Percentiles rank a stretch among this genome's conserved stretches.
These are phyloP conservation scores for Proliferodiscus dingleyae DNA, from an alignment of 2,329 filamentous ascomycete species.

Conservation along the genomic window DNA sequence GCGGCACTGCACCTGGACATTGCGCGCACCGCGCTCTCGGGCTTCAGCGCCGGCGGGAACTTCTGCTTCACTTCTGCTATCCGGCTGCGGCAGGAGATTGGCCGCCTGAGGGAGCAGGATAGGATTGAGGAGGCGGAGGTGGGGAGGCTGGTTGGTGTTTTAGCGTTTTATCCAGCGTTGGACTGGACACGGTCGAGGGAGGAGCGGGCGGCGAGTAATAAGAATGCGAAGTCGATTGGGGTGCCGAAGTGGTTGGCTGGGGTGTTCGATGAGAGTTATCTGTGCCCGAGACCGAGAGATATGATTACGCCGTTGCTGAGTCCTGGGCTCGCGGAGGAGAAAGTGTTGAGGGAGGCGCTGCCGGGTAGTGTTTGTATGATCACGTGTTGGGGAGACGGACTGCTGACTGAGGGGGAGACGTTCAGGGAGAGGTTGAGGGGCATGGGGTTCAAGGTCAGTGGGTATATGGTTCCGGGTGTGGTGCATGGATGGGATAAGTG, in stretches of 20 bases:
- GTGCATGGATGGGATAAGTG: slow-evolving; percentile 25
- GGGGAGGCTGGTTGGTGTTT: slow-evolving; percentile 8
- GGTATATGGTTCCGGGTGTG: slow-evolving; percentile 18
- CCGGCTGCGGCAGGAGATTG: slow-evolving; percentile 10
- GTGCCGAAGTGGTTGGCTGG: slow-evolving; percentile 8
- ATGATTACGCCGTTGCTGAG: slow-evolving; percentile 12
- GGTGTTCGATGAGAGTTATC: slow-evolving; percentile 17
- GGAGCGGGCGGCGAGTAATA: slow-evolving; percentile 8
- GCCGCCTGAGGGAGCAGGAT: neutral
- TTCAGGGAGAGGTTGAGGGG: slow-evolving; percentile 19
- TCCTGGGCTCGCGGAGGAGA: slow-evolving; percentile 16
- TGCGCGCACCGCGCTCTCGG: slow-evolving; percentile 37
- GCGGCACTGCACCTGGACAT: slow-evolving; percentile 16
- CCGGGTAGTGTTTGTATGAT: slow-evolving; percentile 19
- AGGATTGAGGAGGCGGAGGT: slow-evolving; percentile 1
- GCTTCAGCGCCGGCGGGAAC: slow-evolving; percentile 41
- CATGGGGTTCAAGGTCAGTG: slow-evolving; percentile 20
- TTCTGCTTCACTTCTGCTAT: slow-evolving; percentile 14
- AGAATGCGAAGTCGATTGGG: slow-evolving; percentile 6
- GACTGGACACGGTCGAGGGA: slow-evolving; percentile 8
- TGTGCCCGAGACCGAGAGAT: slow-evolving; percentile 7
- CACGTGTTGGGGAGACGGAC: slow-evolving; percentile 22
- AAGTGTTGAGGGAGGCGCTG: slow-evolving; percentile 15
- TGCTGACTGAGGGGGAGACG: slow-evolving; percentile 18
- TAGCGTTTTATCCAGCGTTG: slow-evolving; percentile 15